Base-by-base conservation (phyloP, 345 rosid genomes). In the Eucalyptus tenuipes region DNA sequence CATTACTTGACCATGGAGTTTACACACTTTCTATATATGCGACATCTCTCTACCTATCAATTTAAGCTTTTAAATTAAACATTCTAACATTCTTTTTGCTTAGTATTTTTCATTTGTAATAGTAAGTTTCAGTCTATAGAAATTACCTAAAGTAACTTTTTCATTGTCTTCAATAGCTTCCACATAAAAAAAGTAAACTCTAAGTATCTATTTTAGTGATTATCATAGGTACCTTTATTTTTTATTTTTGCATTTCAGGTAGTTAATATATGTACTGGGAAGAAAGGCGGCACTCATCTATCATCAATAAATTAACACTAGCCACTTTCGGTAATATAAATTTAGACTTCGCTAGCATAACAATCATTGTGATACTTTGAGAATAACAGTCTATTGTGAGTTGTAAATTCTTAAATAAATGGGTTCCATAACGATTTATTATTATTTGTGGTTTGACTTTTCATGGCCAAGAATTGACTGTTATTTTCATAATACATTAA, bases 361-460 rank as follows among this genome's bases (percentile, higher is more conserved):
- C 1, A 7, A 3, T 52, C 0, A 0, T 52, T 7, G 2, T 52
- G 24, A 1, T 52, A 18, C 4, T 20, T 4, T 52, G 57, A 52
- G 25, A 52, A 52, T 52, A 52, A 52, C 0, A 8, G 1, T 52
- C 1, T 20, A 52, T 52, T 52, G 10, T 52, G 2, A 52, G 5
- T 4, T 2, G 20, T 52, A 20, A 52, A 7, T 52, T 52, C 1
- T 52, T 52, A 3, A 52, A 20, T 0, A 52, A 52, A 1, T 52
- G 1, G 1, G 1, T 0, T 20, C 0, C 25, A 20, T 20, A 52
- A 7, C 0, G 1, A 20, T 52, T 52, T 52, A 20, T 52, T 52
- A 52, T 49, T 52, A 52, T 52, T 52, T 52, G 0, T 52, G 0
- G 0, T 52, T 52, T 52, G 25, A 52, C 10, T 20, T 52, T 52